Base-by-base conservation (phyloP, 2,329 filamentous ascomycete genomes). In the Ophiosphaerella herpotricha region DNA sequence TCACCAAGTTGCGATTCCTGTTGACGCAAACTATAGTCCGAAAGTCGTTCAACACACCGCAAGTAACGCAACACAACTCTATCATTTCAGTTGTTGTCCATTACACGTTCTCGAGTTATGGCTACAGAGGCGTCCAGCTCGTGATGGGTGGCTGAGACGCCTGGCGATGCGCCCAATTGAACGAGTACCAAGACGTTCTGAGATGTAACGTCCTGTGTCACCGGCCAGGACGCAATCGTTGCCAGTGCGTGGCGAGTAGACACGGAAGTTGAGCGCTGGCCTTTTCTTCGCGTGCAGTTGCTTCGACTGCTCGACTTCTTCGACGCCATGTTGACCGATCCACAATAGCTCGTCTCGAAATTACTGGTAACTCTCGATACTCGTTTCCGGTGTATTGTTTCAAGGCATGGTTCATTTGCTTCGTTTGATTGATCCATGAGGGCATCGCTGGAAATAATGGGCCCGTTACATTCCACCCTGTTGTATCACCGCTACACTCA, bases 391-490 rank as follows among this genome's bases (percentile, higher is more conserved):
- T 31, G 35, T 16, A 35, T 43, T n/a, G 13, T 18, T 39, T 46
- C 39, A 37, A 51, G 44, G 58, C 48, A 55, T 52, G 51, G 48
- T 43, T 50, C 41, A 48, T 58, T 34, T 54, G 52, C 45, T 24
- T 47, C 14, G 43, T 54, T 46, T 61, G 48, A 52, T 52, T 42
- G 49, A 48, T 52, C 45, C 38, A 43, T 39, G 39, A 58, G 55
- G 54, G 39, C 24, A 45, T 43, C 43, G 46, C 49, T 54, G 50
- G 52, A 46, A 52, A 42, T 44, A 26, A 53, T 57, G 55, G 57
- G 50, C 48, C 45, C 60, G 66, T 68, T 68, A 70, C 69, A 66
- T 68, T 67, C 63, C 62, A 57, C 39, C 52, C 50, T 58, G 63
- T 53, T 55, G 69, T 71, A 60, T 55, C 9, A 63, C 65, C 33